These are phyloP conservation scores for Verticillium tricorpus DNA, from an alignment of 2,329 filamentous ascomycete genomes.

Conservation along the genomic window DNA sequence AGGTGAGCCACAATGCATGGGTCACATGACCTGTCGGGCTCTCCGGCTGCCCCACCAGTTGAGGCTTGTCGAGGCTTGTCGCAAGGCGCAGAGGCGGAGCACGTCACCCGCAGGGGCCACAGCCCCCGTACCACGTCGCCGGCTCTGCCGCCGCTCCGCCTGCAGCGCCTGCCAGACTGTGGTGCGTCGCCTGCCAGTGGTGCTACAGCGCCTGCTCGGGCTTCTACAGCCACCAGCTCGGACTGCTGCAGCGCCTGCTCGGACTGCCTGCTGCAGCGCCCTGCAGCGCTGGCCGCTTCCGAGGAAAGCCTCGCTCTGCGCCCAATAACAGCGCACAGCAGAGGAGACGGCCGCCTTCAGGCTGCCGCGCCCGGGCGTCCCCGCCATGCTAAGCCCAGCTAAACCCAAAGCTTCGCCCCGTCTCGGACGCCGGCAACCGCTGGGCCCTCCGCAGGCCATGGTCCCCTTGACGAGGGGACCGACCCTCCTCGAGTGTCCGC, in stretches of 20 bases:
- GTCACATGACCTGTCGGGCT: background rate
- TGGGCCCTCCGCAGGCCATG: background rate
- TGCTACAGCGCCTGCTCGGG: too few species aligned
- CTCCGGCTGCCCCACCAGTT: background rate
- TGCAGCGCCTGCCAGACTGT: too few species aligned
- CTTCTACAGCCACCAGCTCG: too few species aligned
- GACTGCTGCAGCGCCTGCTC: too few species aligned
- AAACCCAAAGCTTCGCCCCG: background rate
- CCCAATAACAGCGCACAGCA: background rate
- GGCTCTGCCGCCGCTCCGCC: background rate
- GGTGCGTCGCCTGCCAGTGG: too few species aligned
- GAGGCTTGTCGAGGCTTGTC: background rate
- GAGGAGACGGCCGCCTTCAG: background rate
- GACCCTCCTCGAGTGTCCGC: background rate
- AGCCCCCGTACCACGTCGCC: too few species aligned
- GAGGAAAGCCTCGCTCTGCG: background rate
- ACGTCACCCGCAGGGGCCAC: background rate
- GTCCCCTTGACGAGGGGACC: background rate
- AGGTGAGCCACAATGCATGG: background rate
- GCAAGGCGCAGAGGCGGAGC: background rate
- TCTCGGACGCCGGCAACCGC: background rate
- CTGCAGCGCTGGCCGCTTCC: too few species aligned
- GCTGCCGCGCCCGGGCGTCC: background rate
- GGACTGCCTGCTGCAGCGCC: too few species aligned
- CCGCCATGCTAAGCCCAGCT: conserved; percentile 1